Base-by-base conservation (phyloP, 345 rosid genomes). In the Populus davidiana region DNA sequence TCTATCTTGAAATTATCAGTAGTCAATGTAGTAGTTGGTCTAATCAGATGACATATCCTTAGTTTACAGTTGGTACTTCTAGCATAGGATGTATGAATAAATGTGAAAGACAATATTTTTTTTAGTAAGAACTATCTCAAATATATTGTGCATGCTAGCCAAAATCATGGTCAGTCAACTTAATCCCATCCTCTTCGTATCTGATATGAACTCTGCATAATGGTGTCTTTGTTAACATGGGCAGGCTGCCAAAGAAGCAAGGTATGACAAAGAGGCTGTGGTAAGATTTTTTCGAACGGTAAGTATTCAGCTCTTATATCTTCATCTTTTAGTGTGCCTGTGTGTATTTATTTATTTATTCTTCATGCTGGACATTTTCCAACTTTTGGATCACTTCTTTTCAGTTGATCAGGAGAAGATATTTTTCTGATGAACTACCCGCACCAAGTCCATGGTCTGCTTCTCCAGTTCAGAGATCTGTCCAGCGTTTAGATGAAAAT, bases 221-320 rank as follows among this genome's bases (percentile, higher is more conserved):
- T 33, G 27, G 18, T 74, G 54, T 39, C n/a, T 79, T 73, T 77
- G 61, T 72, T 84, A 76, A 66, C 70, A 36, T 78, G 35, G 85
- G 52, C 87, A 96, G 99, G 99, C 99, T 47, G 97, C 97, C 43
- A 96, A 87, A 86, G 98, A 91, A 84, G 93, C 96, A 78, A 92
- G 98, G 86, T 91, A 85, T 43, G 99, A 96, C 88, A 92, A 96
- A 86, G 99, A 96, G 88, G 97, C 93, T 69, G 69, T 96, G 67
- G 83, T 82, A 80, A 96, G 88, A 68, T 96, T 94, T 85, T 92
- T 96, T 69, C 97, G 86, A 17, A 85, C 74, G 91, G 99, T 94
- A 43, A 49, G 96, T 88, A 25, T 62, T 65, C 62, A 75, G 73
- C 23, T 72, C 11, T 25, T 54, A 23, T 70, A 41, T 71, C 6